Base-by-base conservation (phyloP, 306 rosid species). In the Lotus japonicus region DNA sequence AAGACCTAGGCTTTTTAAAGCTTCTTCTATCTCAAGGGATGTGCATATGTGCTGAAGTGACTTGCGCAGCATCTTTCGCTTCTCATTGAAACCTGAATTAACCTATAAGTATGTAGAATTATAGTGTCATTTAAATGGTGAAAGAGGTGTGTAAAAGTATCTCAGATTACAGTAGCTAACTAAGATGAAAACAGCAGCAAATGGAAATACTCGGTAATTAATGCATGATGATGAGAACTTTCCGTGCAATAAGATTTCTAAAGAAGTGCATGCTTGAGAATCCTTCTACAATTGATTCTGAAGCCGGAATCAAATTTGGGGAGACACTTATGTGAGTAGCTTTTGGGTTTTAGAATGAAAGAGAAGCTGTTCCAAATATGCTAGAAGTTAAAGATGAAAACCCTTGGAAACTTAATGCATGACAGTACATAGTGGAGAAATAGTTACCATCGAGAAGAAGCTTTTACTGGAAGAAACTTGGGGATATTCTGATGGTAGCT, bases 11-110 rank as follows among this genome's bases (percentile, higher is more conserved):
- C 72, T 89, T 79, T 48, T 78, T 66, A 89, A 76, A 75, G 90
- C 95, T 44, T 68, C 80, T 83, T 92, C 97, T 7, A 85, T 90
- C 75, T 90, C 91, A 14, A 57, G 1, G 70, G 98, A 51, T 8
- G 90, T 64, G 79, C 90, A 65, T 56, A 89, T 52, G 84, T 90
- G 97, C 80, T 90, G 98, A 28, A 90, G 94, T 16, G 98, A 84
- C 62, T 81, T 89, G 71, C 96, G 82, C 70, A 89, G 57, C 98
- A 92, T 90, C 77, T 92, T 92, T 10, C 97, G 88, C 79, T 92
- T 92, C 66, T 86, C 97, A 19, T 92, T 90, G 80, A 92, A 92
- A 17, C 91, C 98, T 16, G 98, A 92, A 72, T 86, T 83, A 53
- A 88, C 90, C 98, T 92, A 26, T 12, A 56, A 75, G 61, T 52